Evolutionary conservation across 169 alveolate species (phyloP), one percentile per base, ranked within the genome.

Genomic region (Cryptosporidium viatorum): DNA sequence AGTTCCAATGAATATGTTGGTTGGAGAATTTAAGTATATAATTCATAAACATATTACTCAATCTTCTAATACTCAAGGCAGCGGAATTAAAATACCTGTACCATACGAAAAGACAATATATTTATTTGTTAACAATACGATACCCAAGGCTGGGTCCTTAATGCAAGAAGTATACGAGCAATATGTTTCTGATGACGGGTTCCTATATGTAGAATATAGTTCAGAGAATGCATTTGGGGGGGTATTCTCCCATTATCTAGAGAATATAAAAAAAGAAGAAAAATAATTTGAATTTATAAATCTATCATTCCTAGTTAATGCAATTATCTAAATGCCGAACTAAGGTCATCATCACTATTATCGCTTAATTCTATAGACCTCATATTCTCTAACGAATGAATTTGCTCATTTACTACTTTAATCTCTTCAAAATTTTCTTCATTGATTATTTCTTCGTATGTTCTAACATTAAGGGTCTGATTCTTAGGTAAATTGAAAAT

Each of bases 11-110:
- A 95, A 94, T 69, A 95, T 95, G 97, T 86, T 95, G 86, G 94
- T 92, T 41, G 97, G 97, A 29, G 97, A 95, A 65, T 95, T 95
- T 86, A 95, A 95, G 93, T 95, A 94, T 92, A 93, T 95, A n/a
- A 84, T 95, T 7, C 97, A 95, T 84, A 95, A 95, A 71, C 97
- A 95, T 68, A 80, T 95, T 37, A 91, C 91, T 70, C 92, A 71
- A 31, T 91, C 95, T 86, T 93, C 91, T 18, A 80, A 43, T 71
- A 93, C 48, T 91, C 60, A 71, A 62, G 51, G 91, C 84, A 86
- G 84, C 33, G 62, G 86, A 69, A 31, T 85, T 65, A 92, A 92
- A 84, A 33, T 80, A 80, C 89, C 86, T 5, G n/a, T 87, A n/a
- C 84, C 93, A 37, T 48, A 92, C 39, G 95, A 94, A 80, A 85